These are phyloP conservation scores for Cyclostephanos tholiformis DNA, from an alignment of 108 stramenopile genomes.

Conservation along the genomic window DNA sequence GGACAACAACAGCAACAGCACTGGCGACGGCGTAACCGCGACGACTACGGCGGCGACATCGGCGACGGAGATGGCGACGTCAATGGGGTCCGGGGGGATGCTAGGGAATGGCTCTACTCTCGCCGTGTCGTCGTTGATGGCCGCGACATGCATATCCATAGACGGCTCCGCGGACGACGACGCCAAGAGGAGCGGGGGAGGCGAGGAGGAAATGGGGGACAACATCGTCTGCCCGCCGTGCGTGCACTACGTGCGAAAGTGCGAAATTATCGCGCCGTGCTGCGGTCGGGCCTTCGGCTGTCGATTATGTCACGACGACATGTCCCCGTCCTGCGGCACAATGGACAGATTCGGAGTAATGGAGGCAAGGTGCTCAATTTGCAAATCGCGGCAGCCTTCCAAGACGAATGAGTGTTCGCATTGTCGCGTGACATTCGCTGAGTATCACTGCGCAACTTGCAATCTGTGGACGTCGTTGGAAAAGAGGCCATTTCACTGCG, in stretches of 20 bases:
- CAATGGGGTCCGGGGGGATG: too few species aligned
- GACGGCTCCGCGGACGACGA: too few species aligned
- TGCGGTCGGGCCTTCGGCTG: constrained; percentile 75
- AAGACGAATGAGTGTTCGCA: constrained; percentile 31
- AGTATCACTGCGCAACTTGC: constrained; percentile 48
- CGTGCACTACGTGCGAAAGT: constrained; percentile 85
- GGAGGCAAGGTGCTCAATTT: constrained; percentile 80
- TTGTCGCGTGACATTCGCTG: constrained; percentile 39
- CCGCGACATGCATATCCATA: too few species aligned
- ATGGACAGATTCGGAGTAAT: constrained; percentile 81
- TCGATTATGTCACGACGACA: constrained; percentile 86
- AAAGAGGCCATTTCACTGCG: constrained; percentile 48
- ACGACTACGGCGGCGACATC: too few species aligned
- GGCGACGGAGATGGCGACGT: too few species aligned
- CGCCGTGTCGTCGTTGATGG: too few species aligned
- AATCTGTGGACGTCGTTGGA: constrained; percentile 52
- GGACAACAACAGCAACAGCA: too few species aligned
- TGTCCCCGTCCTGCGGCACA: constrained; percentile 65
- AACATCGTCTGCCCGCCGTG: constrained; percentile 45
- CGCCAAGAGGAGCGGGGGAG: too few species aligned
- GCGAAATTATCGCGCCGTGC: constrained; percentile 81
- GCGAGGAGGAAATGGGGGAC: too few species aligned
- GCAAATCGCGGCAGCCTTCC: constrained; percentile 64
- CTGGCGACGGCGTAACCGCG: too few species aligned
- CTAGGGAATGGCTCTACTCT: too few species aligned